Evolutionary conservation across 441 rosid species (phyloP), one percentile per base, ranked within the genome.

Genomic region (Adansonia grandidieri): DNA sequence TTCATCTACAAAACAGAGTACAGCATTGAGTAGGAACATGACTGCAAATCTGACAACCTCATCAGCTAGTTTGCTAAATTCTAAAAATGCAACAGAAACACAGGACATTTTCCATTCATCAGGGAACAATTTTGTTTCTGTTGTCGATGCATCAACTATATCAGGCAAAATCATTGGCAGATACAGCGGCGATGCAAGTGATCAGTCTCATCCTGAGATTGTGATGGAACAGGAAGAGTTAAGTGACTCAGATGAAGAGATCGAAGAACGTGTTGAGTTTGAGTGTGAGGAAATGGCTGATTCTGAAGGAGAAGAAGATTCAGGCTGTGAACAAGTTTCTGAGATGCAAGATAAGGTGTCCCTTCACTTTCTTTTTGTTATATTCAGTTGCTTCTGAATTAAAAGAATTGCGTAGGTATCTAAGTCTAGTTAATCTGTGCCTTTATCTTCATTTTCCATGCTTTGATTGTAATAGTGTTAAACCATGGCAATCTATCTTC

Each of bases 221-320:
- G 93, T 96, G 83, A 96, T 96, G 98, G 99, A 96, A 83, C 95
- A 92, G 81, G 99, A 96, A 87, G 98, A 96, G 87, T 86, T 96
- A 81, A 96, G 99, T 74, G 99, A 94, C 83, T 93, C 99, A 51
- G 98, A 94, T 51, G 99, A 96, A 83, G 98, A 92, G 44, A 77
- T 87, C 65, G 99, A 92, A 87, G 97, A 96, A 81, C 84, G 94
- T 82, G 98, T 96, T 15, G 97, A 94, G 87, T 96, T 96, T 87
- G 99, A 94, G 85, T 86, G 97, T 57, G 99, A 96, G 90, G 99
- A 96, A 86, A 96, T 96, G 98, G 87, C 88, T 75, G 99, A 96
- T 90, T 96, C 98, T 80, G 99, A 94, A 80, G 98, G 93, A 70
- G 99, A 88, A 44, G 90, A 80, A 44, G 90, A 81, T 71, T 89